These are phyloP conservation scores for Russula sp. DNA, from an alignment of 768 basidiomycete species.

Conservation along the genomic window DNA sequence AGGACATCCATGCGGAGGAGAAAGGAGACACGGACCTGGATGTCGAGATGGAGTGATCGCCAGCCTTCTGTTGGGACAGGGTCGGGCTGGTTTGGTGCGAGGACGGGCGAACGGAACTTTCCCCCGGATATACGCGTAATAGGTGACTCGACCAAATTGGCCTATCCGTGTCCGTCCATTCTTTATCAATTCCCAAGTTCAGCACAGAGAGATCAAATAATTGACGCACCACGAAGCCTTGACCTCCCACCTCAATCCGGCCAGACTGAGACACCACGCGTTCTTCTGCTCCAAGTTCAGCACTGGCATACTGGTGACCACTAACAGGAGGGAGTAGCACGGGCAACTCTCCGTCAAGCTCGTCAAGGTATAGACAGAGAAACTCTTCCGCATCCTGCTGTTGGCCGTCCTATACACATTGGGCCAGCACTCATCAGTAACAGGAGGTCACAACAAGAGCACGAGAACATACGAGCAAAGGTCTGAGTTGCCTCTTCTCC, in stretches of 20 bases:
- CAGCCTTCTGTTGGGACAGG: conserved; percentile 83
- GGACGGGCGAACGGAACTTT: conserved; percentile 69
- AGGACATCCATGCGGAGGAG: too few species aligned
- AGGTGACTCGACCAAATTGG: not conserved
- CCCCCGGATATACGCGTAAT: not conserved
- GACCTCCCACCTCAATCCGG: not conserved
- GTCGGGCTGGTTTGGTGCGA: conserved; percentile 78
- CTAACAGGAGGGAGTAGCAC: not conserved
- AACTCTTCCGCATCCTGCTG: not conserved
- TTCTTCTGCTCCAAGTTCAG: not conserved
- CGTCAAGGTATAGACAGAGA: not conserved
- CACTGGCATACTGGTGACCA: not conserved
- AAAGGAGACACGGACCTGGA: conserved; percentile 48
- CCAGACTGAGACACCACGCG: not conserved
- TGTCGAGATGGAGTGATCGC: conserved; percentile 84
- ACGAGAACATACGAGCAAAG: conserved; percentile 67
- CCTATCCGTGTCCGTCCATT: not conserved
- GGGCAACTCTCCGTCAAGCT: not conserved
- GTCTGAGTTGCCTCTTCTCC: conserved; percentile 88
- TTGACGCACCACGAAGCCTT: not conserved
- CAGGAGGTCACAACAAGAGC: too few species aligned
- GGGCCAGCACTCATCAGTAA: conserved; percentile 10
- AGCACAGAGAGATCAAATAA: not conserved
- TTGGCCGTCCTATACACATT: not conserved
- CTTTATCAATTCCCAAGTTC: not conserved